Evolutionary conservation across 306 rosid genomes (phyloP), one percentile per base, ranked within the genome.

Genomic region (Lithocarpus polystachyus): DNA sequence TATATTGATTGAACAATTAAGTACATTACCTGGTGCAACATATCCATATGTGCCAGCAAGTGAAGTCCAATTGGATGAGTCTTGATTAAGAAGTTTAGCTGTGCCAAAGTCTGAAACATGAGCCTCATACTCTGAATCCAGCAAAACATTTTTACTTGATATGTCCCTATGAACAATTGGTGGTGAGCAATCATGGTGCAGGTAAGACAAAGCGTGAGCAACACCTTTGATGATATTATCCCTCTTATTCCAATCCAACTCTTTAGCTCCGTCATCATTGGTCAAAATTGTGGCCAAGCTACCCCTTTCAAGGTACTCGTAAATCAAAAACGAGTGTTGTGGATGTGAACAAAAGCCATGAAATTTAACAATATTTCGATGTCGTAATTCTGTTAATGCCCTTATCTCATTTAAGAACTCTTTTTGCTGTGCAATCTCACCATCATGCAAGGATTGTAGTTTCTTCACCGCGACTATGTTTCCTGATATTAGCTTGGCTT

Each of bases 361-460:
- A 20, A 82, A 35, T 53, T 73, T 82, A 14, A 53, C 70, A 52
- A 82, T 82, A 56, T 82, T 82, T 64, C 64, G 61, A 53, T 82
- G 85, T 55, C 79, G 71, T 71, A 77, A 26, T 73, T 82, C 75
- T 9, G 59, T 40, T 15, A 71, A 43, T 18, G 75, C 82, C 24
- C 62, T 53, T 67, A 82, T 67, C 45, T 82, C 82, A 40, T 82
- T 77, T 22, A 64, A 5, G 18, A 77, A 82, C 26, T 77, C 82
- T 57, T 65, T 48, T 7, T 40, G 71, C 5, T 28, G 75, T 64
- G 61, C 35, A 45, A 48, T 62, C 56, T 45, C 75, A 7, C 65
- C 69, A 56, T 73, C 55, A 3, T 20, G 18, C 9, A 23, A 28
- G 4, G 1, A 37, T 37, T 73, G 68, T 6, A 80, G 74, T 24